Base-by-base conservation (phyloP, 495 filamentous ascomycete genomes). In the Pyronema omphalodes region DNA sequence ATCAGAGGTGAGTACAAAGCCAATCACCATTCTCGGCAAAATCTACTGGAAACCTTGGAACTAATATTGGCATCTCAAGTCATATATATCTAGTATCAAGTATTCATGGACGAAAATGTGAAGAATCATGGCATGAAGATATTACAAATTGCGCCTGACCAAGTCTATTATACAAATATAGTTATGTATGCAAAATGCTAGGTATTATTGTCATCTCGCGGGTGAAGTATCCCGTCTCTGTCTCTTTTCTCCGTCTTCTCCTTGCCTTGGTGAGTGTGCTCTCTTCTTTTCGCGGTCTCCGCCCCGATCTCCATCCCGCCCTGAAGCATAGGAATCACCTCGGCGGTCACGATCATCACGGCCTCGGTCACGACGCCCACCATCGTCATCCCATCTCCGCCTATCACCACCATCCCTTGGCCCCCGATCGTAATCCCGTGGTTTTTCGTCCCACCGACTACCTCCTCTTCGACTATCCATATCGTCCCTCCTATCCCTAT, bases 251-350 rank as follows among this genome's bases (percentile, higher is more conserved):
- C n/a, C 53, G 37, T 49, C 50, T 51, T 11, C 47, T 35, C 47
- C 23, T 5, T 34, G 7, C 29, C 44, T n/a, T 47, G 59, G 59
- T 9, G 60, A 63, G 29, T 54, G 53, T 17, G 59, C 37, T 23
- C 59, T 41, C 17, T 54, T 62, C n/a, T 52, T 50, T 9, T 60
- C 57, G 9, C 41, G 41, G 11, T 57, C 55, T 6, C 17, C 51
- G 52, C 65, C 64, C 62, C 49, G n/a, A 14, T 57, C 55, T 8
- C 19, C 44, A 53, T 66, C 64, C 62, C 49, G n/a, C 61, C 69
- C 37, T 59, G 56, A n/a, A 65, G 58, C 17, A 57, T 60, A 33
- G 6, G 51, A 51, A 19, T 59, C 58, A 14, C 37, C 29, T 0
- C 61, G 55, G 6, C 46, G 52, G 7, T 54, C 60, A 1, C 54